Evolutionary conservation across 1,139 yeast species (phyloP), one percentile per base, ranked within the genome.

Genomic region (Protomyces lactucae-debilis): DNA sequence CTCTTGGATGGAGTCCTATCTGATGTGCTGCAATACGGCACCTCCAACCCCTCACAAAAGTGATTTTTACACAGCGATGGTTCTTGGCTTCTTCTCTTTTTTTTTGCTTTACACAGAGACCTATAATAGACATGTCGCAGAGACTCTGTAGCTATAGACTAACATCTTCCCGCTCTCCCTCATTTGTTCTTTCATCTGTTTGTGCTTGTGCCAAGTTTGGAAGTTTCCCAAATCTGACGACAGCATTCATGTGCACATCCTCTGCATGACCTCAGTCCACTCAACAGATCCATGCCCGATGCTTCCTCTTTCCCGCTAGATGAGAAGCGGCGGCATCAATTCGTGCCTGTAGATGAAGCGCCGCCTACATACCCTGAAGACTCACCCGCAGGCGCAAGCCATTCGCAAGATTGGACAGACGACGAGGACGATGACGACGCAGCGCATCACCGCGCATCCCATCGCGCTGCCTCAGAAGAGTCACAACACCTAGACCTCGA

Each of bases 281-380:
- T 28, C 32, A 4, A 28, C 32, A 28, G 8, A 4, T 28, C 32
- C 25, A 43, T 43, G 48, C 48, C 48, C 25, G 25, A 28, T 36
- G 57, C 23, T 54, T 45, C 45, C 10, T 16, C 57, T 25, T 59
- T 59, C 23, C 46, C 54, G 21, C 57, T 57, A 23, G 63, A 59
- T 23, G 63, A 59, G n/a, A 59, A 59, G 57, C 43, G 63, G 52
- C 63, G 63, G 32, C 63, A 59, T 32, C 63, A 59, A 36, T 59
- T 52, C 23, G 14, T 59, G 8, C 63, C 63, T 12, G 48, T 59
- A 10, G 54, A 59, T 23, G 63, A 59, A 35, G 63, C 53, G 5
- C 63, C 63, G 14, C 63, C 63, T 3, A 28, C 28, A 9, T 59
- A 59, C 21, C 52, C 53, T 23, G 35, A 28, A 9, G 63, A 55